A percentile compares a stretch with the other conserved stretches of the same genome.
These are phyloP conservation scores for Evernia prunastri DNA, from an alignment of 495 filamentous ascomycete genomes.

Conservation along the genomic window DNA sequence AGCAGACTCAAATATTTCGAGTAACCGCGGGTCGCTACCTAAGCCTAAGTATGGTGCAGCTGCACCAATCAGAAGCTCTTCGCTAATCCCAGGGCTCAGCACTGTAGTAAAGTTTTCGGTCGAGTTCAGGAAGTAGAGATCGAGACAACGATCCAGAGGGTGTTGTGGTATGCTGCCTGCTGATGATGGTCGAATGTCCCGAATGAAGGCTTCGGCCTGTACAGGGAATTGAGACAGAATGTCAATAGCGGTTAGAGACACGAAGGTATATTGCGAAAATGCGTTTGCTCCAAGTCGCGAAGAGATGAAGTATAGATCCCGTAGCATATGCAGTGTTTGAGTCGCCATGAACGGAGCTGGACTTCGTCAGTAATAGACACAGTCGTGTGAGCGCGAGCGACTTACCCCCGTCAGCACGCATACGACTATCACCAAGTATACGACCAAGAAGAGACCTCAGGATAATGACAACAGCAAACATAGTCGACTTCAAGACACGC, in stretches of 20 bases:
- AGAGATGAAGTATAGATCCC: conserved; percentile 83
- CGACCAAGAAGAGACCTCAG: conserved; percentile 68
- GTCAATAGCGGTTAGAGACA: conserved; percentile 82
- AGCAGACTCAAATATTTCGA: conserved; percentile 84
- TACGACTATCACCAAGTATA: conserved; percentile 48
- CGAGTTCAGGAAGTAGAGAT: conserved; percentile 88
- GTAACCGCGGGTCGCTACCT: conserved; percentile 52
- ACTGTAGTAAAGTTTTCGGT: conserved; percentile 77
- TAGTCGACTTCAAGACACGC: conserved; percentile 69
- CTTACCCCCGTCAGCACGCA: conserved; percentile 50
- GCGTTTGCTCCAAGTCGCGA: conserved; percentile 65
- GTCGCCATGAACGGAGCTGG: conserved; percentile 63
- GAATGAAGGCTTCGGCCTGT: conserved; percentile 63
- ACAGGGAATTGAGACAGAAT: conserved; percentile 69
- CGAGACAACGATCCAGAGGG: conserved; percentile 69
- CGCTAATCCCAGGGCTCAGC: conserved; percentile 56
- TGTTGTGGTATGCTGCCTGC: conserved; percentile 61
- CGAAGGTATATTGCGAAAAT: conserved; percentile 78
- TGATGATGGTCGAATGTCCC: conserved; percentile 51
- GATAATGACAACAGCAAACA: conserved; percentile 74
- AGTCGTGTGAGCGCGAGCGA: not conserved
- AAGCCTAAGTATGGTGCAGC: conserved; percentile 72
- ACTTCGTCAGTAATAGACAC: conserved; percentile 6
- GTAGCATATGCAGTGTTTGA: conserved; percentile 70
- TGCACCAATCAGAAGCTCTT: conserved; percentile 66